These are phyloP conservation scores for Coffea eugenioides DNA, from an alignment of 257 asterid species.

Conservation along the genomic window DNA sequence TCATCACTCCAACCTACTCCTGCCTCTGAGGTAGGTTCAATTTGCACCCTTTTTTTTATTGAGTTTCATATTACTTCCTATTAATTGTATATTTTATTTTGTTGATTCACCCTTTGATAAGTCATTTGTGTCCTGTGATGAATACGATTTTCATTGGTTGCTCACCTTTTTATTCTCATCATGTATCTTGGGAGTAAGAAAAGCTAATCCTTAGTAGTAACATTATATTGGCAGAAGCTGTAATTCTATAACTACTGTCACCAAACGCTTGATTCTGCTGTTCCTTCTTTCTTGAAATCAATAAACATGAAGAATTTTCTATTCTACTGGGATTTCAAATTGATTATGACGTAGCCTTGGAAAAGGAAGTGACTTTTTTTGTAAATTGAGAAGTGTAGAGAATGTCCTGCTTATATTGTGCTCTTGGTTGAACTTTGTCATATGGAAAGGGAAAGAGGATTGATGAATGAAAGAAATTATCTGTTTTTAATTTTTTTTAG, in stretches of 20 bases:
- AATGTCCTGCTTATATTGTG: too few species aligned
- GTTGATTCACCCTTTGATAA: not conserved
- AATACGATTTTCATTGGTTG: not conserved
- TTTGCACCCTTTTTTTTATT: not conserved
- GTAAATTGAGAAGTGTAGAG: too few species aligned
- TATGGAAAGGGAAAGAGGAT: too few species aligned
- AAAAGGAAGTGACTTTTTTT: too few species aligned
- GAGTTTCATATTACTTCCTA: not conserved
- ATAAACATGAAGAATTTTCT: not conserved
- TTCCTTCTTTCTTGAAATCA: not conserved
- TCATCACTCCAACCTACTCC: conserved; percentile 44
- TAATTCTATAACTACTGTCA: not conserved
- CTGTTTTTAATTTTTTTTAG: too few species aligned
- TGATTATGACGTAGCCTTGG: not conserved
- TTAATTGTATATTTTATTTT: not conserved
- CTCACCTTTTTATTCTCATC: not conserved
- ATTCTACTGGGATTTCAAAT: not conserved
- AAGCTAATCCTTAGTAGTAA: not conserved
- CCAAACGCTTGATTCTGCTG: not conserved
- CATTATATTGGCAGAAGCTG: not conserved
- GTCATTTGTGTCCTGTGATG: not conserved
- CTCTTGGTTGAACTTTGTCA: too few species aligned
- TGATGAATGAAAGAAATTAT: too few species aligned
- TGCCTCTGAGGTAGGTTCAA: conserved; percentile 59
- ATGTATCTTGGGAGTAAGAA: not conserved